These are phyloP conservation scores for Bauhinia variegata DNA, from an alignment of 306 rosid species.

Conservation along the genomic window DNA sequence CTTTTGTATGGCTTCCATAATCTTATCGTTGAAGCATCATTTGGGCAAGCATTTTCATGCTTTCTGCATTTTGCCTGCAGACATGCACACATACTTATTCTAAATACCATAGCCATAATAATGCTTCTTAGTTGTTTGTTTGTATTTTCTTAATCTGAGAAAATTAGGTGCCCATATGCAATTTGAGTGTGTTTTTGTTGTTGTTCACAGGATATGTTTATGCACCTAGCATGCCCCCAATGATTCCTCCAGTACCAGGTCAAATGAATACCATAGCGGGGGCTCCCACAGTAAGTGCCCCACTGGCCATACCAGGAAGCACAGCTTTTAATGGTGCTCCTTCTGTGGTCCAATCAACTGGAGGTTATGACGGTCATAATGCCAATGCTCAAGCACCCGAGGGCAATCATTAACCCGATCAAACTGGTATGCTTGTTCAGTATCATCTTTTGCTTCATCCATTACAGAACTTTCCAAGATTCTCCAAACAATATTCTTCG, in stretches of 20 bases:
- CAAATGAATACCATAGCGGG: constrained; percentile 44
- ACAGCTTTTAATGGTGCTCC: constrained; percentile 54
- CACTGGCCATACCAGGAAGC: constrained; percentile 48
- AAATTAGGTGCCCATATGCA: constrained; percentile 5
- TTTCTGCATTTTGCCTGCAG: constrained; percentile 14
- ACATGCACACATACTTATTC: too few species aligned
- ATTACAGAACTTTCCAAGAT: constrained; percentile 8
- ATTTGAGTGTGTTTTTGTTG: constrained; percentile 26
- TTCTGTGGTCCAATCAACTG: constrained; percentile 42
- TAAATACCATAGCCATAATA: too few species aligned
- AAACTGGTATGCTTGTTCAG: constrained; percentile 26
- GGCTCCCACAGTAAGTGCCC: constrained; percentile 50
- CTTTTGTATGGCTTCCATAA: constrained; percentile 3
- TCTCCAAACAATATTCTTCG: constrained; percentile 19
- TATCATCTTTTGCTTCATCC: constrained; percentile 1
- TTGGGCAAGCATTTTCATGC: constrained; percentile 7
- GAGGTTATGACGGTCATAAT: constrained; percentile 49
- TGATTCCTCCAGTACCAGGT: constrained; percentile 52
- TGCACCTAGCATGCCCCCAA: constrained; percentile 45
- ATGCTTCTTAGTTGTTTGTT: too few species aligned
- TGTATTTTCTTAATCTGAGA: too few species aligned
- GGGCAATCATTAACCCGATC: constrained; percentile 42
- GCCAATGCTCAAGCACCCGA: constrained; percentile 48
- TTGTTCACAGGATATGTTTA: constrained; percentile 40
- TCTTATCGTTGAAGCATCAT: constrained; percentile 12